phyloP scores from a whole-genome alignment of 2,329 filamentous ascomycete species.

The Tympanopsis confertula region DNA sequence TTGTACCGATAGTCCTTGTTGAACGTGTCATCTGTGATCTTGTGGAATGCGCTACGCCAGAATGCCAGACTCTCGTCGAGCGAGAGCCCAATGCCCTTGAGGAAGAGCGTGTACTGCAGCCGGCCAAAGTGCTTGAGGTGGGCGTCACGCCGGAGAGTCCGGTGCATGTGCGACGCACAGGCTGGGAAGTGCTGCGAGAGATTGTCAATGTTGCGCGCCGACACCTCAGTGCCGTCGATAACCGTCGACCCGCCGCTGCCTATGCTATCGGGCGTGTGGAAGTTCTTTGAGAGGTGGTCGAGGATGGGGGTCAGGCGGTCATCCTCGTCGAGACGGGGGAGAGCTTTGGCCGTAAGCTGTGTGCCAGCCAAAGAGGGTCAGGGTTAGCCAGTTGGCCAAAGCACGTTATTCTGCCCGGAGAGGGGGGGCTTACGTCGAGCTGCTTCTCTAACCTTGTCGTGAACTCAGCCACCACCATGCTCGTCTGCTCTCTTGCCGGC shows the following conservation, averaged over 20 bases:
- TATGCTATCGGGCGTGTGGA: conserved; percentile 77
- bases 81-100: conserved; percentile 86
- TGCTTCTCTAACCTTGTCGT: conserved; percentile 66
- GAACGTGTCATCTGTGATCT: conserved; percentile 85
- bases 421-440: conserved; percentile 52
- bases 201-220: conserved; percentile 66
- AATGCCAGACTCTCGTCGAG: conserved; percentile 87
- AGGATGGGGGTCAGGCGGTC: conserved; percentile 66
- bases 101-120: conserved; percentile 87
- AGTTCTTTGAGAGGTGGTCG: conserved; percentile 79
- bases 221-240: conserved; percentile 63
- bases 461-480: conserved; percentile 83
- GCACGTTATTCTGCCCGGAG: not conserved
- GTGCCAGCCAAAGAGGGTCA: not conserved
- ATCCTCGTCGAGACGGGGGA: conserved; percentile 90
- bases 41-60: conserved; percentile 78
- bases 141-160: conserved; percentile 70
- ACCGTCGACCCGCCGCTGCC: conserved; percentile 58
- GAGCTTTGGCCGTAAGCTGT: conserved; percentile 74
- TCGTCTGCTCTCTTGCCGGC: conserved; percentile 72
- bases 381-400: not conserved
- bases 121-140: conserved; percentile 90
- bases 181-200: conserved; percentile 76
- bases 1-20: conserved; percentile 98
- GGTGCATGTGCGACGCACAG: conserved; percentile 88